These are phyloP conservation scores for Schwanniomyces etchellsii DNA, from an alignment of 1,139 yeast genomes.

Conservation along the genomic window DNA sequence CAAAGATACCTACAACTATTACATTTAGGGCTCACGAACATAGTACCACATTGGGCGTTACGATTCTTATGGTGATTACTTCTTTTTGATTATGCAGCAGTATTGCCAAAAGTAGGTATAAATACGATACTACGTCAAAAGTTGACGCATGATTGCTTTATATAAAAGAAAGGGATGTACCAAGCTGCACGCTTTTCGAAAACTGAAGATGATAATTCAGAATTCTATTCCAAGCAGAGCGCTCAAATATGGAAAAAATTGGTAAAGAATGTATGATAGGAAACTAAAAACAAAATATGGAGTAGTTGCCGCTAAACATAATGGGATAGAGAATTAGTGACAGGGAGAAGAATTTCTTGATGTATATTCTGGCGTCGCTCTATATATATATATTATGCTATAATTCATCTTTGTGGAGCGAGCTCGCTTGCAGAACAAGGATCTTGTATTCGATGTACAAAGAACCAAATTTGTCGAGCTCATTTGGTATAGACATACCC, in stretches of 20 bases:
- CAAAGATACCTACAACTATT: no score
- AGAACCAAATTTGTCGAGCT: constrained; percentile 62
- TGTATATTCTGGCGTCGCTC: neutral
- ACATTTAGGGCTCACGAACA: no score
- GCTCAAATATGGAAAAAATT: neutral
- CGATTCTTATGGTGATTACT: no score
- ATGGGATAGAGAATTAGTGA: neutral
- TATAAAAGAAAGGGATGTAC: neutral
- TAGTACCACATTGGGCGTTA: no score
- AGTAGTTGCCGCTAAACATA: neutral
- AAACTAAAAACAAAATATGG: neutral
- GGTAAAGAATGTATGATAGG: neutral
- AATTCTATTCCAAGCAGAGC: neutral
- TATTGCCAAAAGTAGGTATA: no score
- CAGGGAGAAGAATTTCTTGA: neutral
- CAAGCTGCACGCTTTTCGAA: neutral
- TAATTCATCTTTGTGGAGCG: constrained; percentile 17
- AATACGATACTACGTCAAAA: neutral
- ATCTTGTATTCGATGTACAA: constrained; percentile 67
- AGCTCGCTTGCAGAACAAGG: constrained; percentile 33
- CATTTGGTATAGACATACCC: constrained; percentile 73
- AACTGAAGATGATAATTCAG: neutral
- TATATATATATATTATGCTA: constrained; percentile 5
- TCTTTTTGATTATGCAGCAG: no score
- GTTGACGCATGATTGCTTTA: neutral